Conservation (phyloP, 306 rosid species). For the Quercus parvula region DNA sequence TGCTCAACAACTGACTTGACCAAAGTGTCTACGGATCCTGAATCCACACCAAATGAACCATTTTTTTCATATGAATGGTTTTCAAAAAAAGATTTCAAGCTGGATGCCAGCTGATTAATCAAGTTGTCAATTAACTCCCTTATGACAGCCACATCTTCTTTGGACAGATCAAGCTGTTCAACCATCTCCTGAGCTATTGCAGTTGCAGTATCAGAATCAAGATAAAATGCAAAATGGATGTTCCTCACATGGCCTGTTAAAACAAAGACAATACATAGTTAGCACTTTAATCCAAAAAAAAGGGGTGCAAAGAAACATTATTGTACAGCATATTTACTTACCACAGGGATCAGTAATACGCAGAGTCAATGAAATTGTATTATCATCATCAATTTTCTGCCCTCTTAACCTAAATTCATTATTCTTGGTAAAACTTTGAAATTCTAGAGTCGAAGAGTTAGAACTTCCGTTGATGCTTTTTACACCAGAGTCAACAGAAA, state of each 20-base stretch:
- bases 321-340: constrained; percentile 27
- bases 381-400: constrained; percentile 39
- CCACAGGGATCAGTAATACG: constrained; percentile 61
- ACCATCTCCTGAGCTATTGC: constrained; percentile 94
- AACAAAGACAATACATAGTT: neutral
- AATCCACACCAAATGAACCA: constrained; percentile 25
- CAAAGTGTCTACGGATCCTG: constrained; percentile 17
- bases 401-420: constrained; percentile 65
- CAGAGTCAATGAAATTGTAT: constrained; percentile 45
- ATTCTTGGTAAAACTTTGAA: constrained; percentile 36
- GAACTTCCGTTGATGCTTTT: constrained; percentile 31
- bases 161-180: constrained; percentile 61
- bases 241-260: constrained; percentile 66
- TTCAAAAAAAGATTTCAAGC: constrained; percentile 45
- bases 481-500: constrained; percentile 34
- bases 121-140: constrained; percentile 65
- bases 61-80: constrained; percentile 31
- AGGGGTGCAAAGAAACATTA: neutral
- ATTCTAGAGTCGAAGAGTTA: constrained; percentile 36
- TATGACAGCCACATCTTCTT: constrained; percentile 53
- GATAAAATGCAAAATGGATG: constrained; percentile 77
- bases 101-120: constrained; percentile 52
- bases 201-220: constrained; percentile 63
- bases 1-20: constrained; percentile 19
- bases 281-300: constrained; percentile 2